A percentile compares a stretch with the other conserved stretches of the same genome.
Evolutionary conservation across 1,284 basidiomycete genomes (phyloP).

Genomic region (Somion occarium): DNA sequence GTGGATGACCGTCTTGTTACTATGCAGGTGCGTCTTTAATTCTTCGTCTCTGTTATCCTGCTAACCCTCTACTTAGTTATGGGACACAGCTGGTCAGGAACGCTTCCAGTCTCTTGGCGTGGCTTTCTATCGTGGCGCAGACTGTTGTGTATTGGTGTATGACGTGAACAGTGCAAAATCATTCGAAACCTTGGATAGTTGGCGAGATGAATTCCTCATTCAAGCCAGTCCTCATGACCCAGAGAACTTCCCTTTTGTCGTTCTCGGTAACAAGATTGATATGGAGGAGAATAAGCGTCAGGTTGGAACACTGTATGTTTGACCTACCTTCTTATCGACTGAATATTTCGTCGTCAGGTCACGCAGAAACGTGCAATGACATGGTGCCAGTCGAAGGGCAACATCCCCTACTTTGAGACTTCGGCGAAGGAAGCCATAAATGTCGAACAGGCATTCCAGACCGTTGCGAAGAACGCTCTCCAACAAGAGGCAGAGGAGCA

Average conservation of each 20-base stretch:
- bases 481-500: conserved; percentile 97
- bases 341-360: conserved; percentile 48
- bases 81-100: conserved; percentile 99
- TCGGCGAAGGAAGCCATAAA: conserved; percentile 99
- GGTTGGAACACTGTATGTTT: conserved; percentile 43
- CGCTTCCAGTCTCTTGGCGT: conserved; percentile 98
- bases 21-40: conserved; percentile 76
- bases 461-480: conserved; percentile 96
- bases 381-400: conserved; percentile 99
- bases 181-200: conserved; percentile 96
- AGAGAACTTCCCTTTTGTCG: conserved; percentile 98
- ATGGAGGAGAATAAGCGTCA: conserved; percentile 98
- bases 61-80: conserved; percentile 54
- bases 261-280: conserved; percentile 99
- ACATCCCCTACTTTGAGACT: conserved; percentile 99
- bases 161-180: conserved; percentile 99
- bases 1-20: conserved; percentile 98
- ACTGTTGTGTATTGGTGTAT: conserved; percentile 99
- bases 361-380: conserved; percentile 99
- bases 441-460: conserved; percentile 99
- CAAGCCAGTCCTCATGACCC: conserved; percentile 98
- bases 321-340: not conserved
- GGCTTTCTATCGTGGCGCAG: conserved; percentile 98
- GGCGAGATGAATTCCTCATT: conserved; percentile 96
- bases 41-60: conserved; percentile 5